phyloP scores from a whole-genome alignment of 1,139 yeast genomes.

The Diutina scorzettiae region DNA sequence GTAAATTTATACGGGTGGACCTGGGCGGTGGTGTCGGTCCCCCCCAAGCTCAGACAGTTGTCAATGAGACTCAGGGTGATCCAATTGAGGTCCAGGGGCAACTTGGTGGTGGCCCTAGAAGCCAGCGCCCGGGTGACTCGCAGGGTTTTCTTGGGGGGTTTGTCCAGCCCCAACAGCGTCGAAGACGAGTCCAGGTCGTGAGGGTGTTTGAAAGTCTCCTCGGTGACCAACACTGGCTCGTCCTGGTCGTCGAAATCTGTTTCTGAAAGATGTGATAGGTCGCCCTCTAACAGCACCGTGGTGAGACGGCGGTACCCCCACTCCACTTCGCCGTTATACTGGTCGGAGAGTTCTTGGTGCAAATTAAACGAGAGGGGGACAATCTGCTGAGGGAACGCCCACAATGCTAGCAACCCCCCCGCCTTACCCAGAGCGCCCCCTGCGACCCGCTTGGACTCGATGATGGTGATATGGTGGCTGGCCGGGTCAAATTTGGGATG shows the following conservation, averaged over 20 bases:
- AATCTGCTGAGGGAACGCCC: slow-evolving; percentile 96
- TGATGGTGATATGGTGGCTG: slow-evolving; percentile 70
- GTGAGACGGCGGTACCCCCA: slow-evolving; percentile 92
- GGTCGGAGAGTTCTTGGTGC: slow-evolving; percentile 72
- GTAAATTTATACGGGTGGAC: slow-evolving; percentile 95
- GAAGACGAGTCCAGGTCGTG: slow-evolving; percentile 6
- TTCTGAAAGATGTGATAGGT: slow-evolving; percentile 27
- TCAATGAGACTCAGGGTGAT: slow-evolving; percentile 52
- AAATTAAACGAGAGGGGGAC: slow-evolving; percentile 80
- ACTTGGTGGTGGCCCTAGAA: slow-evolving; percentile 12
- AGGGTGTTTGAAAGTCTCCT: not conserved
- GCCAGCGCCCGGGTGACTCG: slow-evolving; percentile 15
- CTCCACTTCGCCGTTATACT: slow-evolving; percentile 66
- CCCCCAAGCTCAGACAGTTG: slow-evolving; percentile 76
- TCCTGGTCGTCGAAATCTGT: slow-evolving; percentile 12
- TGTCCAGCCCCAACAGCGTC: slow-evolving; percentile 11
- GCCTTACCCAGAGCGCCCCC: slow-evolving; percentile 98
- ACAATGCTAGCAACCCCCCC: slow-evolving; percentile 84
- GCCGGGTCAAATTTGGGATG: slow-evolving; percentile 70
- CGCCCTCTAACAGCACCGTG: slow-evolving; percentile 82
- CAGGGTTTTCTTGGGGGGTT: slow-evolving; percentile 23
- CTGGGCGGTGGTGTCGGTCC: slow-evolving; percentile 84
- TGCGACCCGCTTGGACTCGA: slow-evolving; percentile 87
- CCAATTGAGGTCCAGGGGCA: slow-evolving; percentile 80
- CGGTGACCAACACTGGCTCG: slow-evolving; percentile 7